A percentile compares a stretch with the other conserved stretches of the same genome.
These are phyloP conservation scores for Alternaria viburni DNA, from an alignment of 2,329 filamentous ascomycete genomes.

Conservation along the genomic window DNA sequence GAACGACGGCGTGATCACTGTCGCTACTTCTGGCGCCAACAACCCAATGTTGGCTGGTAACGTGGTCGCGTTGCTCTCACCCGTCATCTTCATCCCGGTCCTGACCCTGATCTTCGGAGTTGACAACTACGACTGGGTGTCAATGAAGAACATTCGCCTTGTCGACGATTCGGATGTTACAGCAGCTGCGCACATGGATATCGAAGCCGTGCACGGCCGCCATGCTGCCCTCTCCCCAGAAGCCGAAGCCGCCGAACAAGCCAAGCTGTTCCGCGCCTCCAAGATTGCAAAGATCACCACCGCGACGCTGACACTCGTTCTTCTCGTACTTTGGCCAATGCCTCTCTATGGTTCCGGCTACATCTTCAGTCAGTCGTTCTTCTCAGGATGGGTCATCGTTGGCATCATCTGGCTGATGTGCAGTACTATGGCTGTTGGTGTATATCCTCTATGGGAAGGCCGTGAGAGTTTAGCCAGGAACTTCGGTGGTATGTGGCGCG, in stretches of 20 bases:
- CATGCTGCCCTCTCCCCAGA: constrained; percentile 36
- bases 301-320: constrained; percentile 67
- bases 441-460: constrained; percentile 82
- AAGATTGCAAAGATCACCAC: constrained; percentile 65
- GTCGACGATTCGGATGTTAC: constrained; percentile 79
- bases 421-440: constrained; percentile 73
- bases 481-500: constrained; percentile 36
- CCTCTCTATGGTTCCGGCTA: constrained; percentile 85
- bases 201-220: constrained; percentile 62
- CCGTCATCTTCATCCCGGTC: constrained; percentile 74
- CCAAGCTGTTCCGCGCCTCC: constrained; percentile 51
- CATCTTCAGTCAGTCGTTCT: constrained; percentile 80
- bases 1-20: constrained; percentile 41
- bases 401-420: constrained; percentile 78
- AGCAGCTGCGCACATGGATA: constrained; percentile 64
- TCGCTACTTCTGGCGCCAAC: constrained; percentile 68
- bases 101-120: constrained; percentile 70
- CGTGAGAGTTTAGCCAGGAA: constrained; percentile 30
- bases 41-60: constrained; percentile 85
- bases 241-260: constrained; percentile 47
- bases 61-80: constrained; percentile 78
- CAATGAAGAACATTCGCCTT: constrained; percentile 79
- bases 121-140: constrained; percentile 84
- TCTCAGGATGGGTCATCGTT: constrained; percentile 75
- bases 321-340: constrained; percentile 88